These are phyloP conservation scores for Nyssa sinensis DNA, from an alignment of 148 eudicot genomes.

Conservation along the genomic window DNA sequence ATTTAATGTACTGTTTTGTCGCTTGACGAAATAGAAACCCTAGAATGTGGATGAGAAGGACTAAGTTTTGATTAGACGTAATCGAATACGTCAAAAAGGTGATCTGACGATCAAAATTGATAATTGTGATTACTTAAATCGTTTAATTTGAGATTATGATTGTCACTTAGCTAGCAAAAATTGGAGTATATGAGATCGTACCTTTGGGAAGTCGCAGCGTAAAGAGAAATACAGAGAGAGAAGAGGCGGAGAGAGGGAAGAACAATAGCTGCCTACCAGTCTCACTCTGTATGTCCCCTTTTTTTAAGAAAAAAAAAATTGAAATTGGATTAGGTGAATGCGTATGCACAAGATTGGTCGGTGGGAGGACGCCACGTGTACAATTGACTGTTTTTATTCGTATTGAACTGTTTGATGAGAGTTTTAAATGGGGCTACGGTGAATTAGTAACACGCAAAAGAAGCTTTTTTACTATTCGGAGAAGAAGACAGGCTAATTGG, in stretches of 20 bases:
- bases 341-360: too few species aligned
- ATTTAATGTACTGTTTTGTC: background rate
- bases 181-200: background rate
- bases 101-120: background rate
- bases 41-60: background rate
- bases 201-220: background rate
- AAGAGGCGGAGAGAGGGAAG: background rate
- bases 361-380: too few species aligned
- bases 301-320: too few species aligned
- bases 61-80: background rate
- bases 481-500: too few species aligned
- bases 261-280: constrained; percentile 12
- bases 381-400: too few species aligned
- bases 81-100: background rate
- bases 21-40: constrained; percentile 1
- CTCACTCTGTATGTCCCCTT: background rate
- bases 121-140: background rate
- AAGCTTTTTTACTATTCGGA: too few species aligned
- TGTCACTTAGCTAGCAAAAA: background rate
- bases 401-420: too few species aligned
- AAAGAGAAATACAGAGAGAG: background rate
- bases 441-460: too few species aligned
- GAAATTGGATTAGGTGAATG: too few species aligned
- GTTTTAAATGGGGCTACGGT: too few species aligned
- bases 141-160: background rate